Evolutionary conservation across 139 green algal species (phyloP), one percentile per base, ranked within the genome.

Genomic region (Chlamydomonas applanata): DNA sequence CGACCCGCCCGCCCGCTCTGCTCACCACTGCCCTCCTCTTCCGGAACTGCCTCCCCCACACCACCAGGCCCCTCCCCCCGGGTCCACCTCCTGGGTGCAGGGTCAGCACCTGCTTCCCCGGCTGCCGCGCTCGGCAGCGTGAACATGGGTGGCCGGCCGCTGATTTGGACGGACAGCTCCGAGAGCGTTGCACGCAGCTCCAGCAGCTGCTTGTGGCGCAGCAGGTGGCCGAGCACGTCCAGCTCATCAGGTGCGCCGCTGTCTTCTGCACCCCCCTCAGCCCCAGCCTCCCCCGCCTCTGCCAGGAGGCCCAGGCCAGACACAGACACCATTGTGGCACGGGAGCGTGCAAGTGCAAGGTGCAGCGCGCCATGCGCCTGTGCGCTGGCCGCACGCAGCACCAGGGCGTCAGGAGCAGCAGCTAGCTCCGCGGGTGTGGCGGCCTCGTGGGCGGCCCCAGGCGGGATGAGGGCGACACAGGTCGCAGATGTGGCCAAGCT

Each of bases 141-240:
- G 40, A 49, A 49, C 7, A 11, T 49, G 40, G 40, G 40, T 49
- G 40, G 40, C 40, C 40, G 40, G 7, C 40, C 40, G 11, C 40
- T 14, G n/a, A 91, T 76, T 49, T 83, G 77, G 9, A 94, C 35
- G 16, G 80, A 81, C 57, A 95, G 71, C 73, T 91, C 87, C 1
- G 83, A 73, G 53, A 95, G 81, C 4, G 78, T 69, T 22, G 82
- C 86, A 3, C 75, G 72, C 33, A 93, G 60, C 53, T 84, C 36
- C 29, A 82, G 45, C 40, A 79, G n/a, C 69, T 75, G 62, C 49
- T 78, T 73, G 74, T 82, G 82, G 9, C 46, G 59, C 52, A 87
- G 62, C 33, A 79, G 56, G 59, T 76, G 54, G 49, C 83, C 79
- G 52, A 88, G 65, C 22, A 87, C 69, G 67, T 83, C 77, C n/a